Evolutionary conservation across 305 asterid species (phyloP), one percentile per base, ranked within the genome.

Genomic region (Plantago rigida): DNA sequence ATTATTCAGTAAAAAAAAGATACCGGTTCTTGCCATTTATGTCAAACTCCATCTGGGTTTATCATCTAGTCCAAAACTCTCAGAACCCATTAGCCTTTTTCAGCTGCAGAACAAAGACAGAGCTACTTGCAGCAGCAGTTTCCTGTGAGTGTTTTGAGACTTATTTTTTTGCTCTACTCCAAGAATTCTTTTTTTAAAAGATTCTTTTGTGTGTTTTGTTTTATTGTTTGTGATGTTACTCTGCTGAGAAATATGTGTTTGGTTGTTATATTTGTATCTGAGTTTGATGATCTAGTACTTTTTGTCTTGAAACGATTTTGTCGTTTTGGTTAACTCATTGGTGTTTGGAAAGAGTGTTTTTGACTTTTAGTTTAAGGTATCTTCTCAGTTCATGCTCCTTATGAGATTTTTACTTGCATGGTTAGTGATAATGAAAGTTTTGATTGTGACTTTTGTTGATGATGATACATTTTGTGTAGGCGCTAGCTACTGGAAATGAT

Each of bases 391-490:
- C 4, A 50, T 4, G 39, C 45, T 3, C 9, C 10, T 9, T 31
- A 7, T 17, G 22, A 15, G 60, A 13, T 55, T 13, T 36, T 9
- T 56, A 15, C 41, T 36, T 17, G 26, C 13, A 36, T 75, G 64
- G 53, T 56, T 73, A 2, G 47, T 60, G 54, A 29, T 56, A 4
- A 19, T 60, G 58, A 53, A 47, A 29, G 5, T 49, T 58, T 55
- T 12, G 6, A 26, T 12, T 67, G 53, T 58, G n/a, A 28, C 59
- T 53, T 59, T 47, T 53, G 11, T 44, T 19, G 8, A n/a, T 56
- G 52, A 51, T 59, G 63, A 29, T 54, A 11, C 65, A 13, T 71
- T 59, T 66, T 75, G 73, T 83, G 77, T 61, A 67, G 66, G 72
- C 59, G 63, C 19, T 74, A 39, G 59, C 56, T 65, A 71, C 62